These are phyloP conservation scores for Colletotrichum scovillei DNA, from an alignment of 2,329 filamentous ascomycete species.

Conservation along the genomic window DNA sequence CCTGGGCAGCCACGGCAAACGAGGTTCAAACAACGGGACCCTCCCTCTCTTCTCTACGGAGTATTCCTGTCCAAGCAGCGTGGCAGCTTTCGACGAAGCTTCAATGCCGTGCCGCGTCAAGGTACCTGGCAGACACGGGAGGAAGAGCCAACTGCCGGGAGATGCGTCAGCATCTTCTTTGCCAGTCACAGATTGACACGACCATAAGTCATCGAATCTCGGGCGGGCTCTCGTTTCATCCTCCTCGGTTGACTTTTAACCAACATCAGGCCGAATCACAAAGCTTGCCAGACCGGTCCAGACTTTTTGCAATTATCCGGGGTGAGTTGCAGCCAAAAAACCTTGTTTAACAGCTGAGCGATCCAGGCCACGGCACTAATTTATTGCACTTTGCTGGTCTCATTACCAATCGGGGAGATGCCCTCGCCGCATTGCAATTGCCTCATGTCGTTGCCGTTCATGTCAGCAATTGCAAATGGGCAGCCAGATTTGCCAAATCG, in stretches of 20 bases:
- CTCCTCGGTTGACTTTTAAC: constrained; percentile 11
- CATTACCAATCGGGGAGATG: constrained; percentile 4
- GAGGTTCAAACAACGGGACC: not conserved
- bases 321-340: not conserved
- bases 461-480: not conserved
- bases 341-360: not conserved
- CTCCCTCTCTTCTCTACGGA: not conserved
- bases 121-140: not conserved
- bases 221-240: constrained; percentile 19
- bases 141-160: constrained; percentile 5
- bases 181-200: constrained; percentile 28
- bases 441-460: not conserved
- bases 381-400: not conserved
- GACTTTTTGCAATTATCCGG: not conserved
- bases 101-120: not conserved
- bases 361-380: not conserved
- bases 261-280: constrained; percentile 22
- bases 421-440: not conserved
- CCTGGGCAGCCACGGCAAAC: not conserved
- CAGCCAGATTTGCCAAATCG: not conserved
- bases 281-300: not conserved
- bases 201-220: constrained; percentile 28
- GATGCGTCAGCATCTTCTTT: not conserved
- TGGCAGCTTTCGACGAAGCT: not conserved
- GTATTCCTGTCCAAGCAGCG: not conserved